These are phyloP conservation scores for Apiospora sp. DNA, from an alignment of 2,329 filamentous ascomycete species.

Conservation along the genomic window DNA sequence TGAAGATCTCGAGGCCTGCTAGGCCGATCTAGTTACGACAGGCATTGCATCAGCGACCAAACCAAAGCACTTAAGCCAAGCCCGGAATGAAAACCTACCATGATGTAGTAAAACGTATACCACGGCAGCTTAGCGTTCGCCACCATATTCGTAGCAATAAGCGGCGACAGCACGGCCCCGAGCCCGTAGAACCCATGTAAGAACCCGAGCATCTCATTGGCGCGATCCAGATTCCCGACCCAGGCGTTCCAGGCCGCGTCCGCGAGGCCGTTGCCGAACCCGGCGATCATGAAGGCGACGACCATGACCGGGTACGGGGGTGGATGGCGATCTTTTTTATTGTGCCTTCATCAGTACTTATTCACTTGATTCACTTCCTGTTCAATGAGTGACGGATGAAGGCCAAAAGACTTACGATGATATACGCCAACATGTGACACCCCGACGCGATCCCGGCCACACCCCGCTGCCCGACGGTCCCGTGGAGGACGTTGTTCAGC, in stretches of 20 bases:
- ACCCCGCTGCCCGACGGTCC: slow-evolving; percentile 67
- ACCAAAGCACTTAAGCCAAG: not conserved
- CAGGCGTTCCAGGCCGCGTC: slow-evolving; percentile 65
- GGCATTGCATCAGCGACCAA: not conserved
- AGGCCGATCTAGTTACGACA: slow-evolving; percentile 54
- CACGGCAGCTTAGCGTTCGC: slow-evolving; percentile 67
- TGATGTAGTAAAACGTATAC: slow-evolving; percentile 79
- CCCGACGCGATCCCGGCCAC: slow-evolving; percentile 67
- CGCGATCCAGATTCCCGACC: slow-evolving; percentile 71
- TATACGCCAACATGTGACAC: slow-evolving; percentile 70
- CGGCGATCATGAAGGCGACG: slow-evolving; percentile 70
- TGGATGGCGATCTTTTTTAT: slow-evolving; percentile 64
- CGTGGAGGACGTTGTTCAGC: slow-evolving; percentile 53
- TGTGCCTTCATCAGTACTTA: no score
- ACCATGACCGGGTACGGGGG: slow-evolving; percentile 74
- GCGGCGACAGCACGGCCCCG: slow-evolving; percentile 72
- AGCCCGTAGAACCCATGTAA: slow-evolving; percentile 74
- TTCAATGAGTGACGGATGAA: no score
- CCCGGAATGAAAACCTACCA: slow-evolving; percentile 59
- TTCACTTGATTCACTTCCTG: no score
- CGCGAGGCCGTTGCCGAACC: slow-evolving; percentile 73
- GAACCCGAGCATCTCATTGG: slow-evolving; percentile 74
- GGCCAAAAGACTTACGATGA: slow-evolving; percentile 52
- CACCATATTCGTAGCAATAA: slow-evolving; percentile 76
- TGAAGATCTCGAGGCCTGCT: slow-evolving; percentile 61